Percentiles rank a stretch among this genome's conserved stretches.
These are phyloP conservation scores for Aspergillus eucalypticola DNA, from an alignment of 2,329 filamentous ascomycete genomes.

Conservation along the genomic window DNA sequence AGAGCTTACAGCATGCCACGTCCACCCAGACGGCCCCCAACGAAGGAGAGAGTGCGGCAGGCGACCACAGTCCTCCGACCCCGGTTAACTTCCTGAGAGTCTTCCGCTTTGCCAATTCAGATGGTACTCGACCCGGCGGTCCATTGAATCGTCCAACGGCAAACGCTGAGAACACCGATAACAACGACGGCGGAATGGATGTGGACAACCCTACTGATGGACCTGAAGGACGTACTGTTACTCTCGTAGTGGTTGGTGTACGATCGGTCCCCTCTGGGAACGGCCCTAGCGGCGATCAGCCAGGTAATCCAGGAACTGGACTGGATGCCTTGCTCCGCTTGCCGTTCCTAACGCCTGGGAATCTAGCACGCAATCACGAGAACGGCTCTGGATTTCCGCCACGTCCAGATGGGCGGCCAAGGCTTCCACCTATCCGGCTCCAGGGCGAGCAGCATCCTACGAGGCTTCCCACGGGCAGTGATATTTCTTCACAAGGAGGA, in stretches of 20 bases:
- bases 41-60: conserved; percentile 36
- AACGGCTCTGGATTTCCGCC: conserved; percentile 53
- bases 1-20: conserved; percentile 63
- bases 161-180: conserved; percentile 26
- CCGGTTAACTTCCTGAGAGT: conserved; percentile 69
- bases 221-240: conserved; percentile 61
- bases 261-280: conserved; percentile 62
- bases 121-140: conserved; percentile 31
- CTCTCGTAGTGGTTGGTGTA: conserved; percentile 69
- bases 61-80: conserved; percentile 47
- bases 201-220: conserved; percentile 44
- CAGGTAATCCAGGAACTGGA: conserved; percentile 42
- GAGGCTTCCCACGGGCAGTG: conserved; percentile 52
- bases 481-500: conserved; percentile 54
- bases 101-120: conserved; percentile 64
- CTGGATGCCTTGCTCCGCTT: conserved; percentile 49
- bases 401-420: conserved; percentile 56
- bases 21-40: conserved; percentile 51
- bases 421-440: conserved; percentile 55
- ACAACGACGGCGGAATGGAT: conserved; percentile 38
- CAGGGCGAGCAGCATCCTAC: conserved; percentile 54
- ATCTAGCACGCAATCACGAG: conserved; percentile 42
- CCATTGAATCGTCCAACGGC: conserved; percentile 25
- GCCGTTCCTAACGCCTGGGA: conserved; percentile 48
- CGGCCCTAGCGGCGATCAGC: conserved; percentile 47